Percentiles rank a stretch among this genome's conserved stretches.
phyloP scores from a whole-genome alignment of 2,329 filamentous ascomycete species.

The Trichoderma aggressivum region DNA sequence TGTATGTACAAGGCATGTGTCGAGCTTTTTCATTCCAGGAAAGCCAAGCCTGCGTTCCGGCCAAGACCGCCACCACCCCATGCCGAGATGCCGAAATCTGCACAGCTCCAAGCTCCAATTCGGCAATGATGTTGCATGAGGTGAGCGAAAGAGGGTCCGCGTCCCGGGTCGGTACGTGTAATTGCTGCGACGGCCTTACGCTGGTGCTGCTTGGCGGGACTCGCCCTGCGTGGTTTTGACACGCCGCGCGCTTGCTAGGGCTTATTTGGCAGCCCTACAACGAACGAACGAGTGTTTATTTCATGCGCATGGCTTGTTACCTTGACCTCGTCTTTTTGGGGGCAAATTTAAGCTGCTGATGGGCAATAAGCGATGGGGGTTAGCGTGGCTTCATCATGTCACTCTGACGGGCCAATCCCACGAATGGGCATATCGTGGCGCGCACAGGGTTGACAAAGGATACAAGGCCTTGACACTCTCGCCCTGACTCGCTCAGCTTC shows the following conservation, averaged over 20 bases:
- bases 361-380: neutral
- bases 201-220: neutral
- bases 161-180: constrained; percentile 9
- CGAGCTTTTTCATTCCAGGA: neutral
- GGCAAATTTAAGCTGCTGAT: constrained; percentile 13
- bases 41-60: neutral
- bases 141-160: neutral
- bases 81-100: neutral
- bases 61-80: neutral
- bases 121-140: neutral
- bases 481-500: neutral
- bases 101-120: neutral
- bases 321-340: neutral
- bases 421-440: neutral
- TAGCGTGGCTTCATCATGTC: constrained; percentile 9
- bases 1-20: neutral
- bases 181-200: neutral
- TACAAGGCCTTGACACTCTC: neutral
- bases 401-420: constrained; percentile 7
- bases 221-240: neutral
- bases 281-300: neutral
- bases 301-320: neutral
- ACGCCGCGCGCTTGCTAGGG: neutral
- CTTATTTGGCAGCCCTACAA: constrained; percentile 8
- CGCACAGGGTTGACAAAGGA: neutral